These are phyloP conservation scores for Torulaspora gathmanii DNA, from an alignment of 805 yeast genomes.

Conservation along the genomic window DNA sequence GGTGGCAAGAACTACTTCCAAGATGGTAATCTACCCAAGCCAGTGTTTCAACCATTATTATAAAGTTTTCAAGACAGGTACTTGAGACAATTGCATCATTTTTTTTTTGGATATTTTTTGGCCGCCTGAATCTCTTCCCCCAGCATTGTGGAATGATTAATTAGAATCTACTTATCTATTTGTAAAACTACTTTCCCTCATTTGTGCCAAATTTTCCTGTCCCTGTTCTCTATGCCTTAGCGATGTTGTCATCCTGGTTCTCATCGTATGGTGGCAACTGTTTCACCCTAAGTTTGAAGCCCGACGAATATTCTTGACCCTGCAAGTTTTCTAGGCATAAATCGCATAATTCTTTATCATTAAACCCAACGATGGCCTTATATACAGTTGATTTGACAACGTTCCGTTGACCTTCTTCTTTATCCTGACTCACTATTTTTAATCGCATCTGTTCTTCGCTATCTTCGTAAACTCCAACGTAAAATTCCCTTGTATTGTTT, in stretches of 20 bases:
- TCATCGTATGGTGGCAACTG: conserved; percentile 27
- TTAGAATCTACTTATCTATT: background rate
- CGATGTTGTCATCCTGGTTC: conserved; percentile 6
- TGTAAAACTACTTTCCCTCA: background rate
- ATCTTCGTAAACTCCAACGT: conserved; percentile 36
- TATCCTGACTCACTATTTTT: conserved; percentile 7
- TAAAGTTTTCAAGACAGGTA: conserved; percentile 11
- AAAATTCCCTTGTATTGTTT: conserved; percentile 34
- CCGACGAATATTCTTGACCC: conserved; percentile 32
- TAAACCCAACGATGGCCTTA: conserved; percentile 36
- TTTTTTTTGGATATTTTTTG: background rate
- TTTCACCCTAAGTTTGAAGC: conserved; percentile 25
- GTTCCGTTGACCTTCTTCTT: conserved; percentile 21
- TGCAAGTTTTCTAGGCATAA: conserved; percentile 24
- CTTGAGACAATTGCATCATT: conserved; percentile 5
- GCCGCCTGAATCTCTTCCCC: background rate
- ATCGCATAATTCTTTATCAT: conserved; percentile 30
- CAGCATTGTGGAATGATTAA: conserved; percentile 8
- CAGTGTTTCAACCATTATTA: conserved; percentile 31
- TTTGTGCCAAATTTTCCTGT: background rate
- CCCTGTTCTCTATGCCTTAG: background rate
- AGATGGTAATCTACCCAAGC: conserved; percentile 31
- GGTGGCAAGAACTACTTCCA: conserved; percentile 21
- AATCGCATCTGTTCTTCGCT: conserved; percentile 20
- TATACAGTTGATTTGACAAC: conserved; percentile 24